Evolutionary conservation across 1,284 basidiomycete genomes (phyloP).

Genomic region (Cryptococcus sp.): DNA sequence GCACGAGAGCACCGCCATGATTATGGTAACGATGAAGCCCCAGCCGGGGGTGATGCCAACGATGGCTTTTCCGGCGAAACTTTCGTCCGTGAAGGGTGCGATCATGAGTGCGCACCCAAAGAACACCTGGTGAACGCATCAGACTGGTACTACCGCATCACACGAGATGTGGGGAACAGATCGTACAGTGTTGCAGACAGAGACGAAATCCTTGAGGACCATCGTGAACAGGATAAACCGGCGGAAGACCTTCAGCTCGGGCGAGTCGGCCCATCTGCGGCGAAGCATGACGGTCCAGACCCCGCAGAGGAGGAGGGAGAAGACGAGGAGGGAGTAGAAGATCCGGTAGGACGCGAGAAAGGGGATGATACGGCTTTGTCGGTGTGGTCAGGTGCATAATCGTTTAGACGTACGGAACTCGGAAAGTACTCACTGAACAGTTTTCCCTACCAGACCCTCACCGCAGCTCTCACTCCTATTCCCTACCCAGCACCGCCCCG

Average conservation of each 20-base stretch:
- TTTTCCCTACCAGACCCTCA: background rate
- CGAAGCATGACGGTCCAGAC: background rate
- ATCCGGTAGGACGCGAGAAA: constrained; percentile 11
- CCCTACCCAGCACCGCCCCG: constrained; percentile 5
- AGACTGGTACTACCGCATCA: background rate
- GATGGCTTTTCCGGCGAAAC: background rate
- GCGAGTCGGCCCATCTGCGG: background rate
- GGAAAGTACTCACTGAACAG: background rate
- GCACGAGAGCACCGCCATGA: background rate
- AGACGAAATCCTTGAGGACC: constrained; percentile 6
- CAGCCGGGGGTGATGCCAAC: constrained; percentile 8
- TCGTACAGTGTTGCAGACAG: constrained; percentile 2
- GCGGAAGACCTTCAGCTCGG: constrained; percentile 3
- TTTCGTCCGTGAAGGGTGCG: constrained; percentile 5
- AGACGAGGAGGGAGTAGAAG: constrained; percentile 6
- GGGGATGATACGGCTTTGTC: constrained; percentile 4
- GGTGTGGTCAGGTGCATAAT: background rate
- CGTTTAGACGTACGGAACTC: background rate
- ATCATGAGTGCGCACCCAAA: constrained; percentile 2
- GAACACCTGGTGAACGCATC: background rate
- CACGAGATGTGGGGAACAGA: background rate
- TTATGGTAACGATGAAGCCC: constrained; percentile 4
- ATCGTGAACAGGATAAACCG: constrained; percentile 2
- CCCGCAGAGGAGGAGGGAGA: background rate
- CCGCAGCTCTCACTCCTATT: background rate